Evolutionary conservation across 768 basidiomycete genomes (phyloP).

Genomic region (Boletus tylopilopsis): DNA sequence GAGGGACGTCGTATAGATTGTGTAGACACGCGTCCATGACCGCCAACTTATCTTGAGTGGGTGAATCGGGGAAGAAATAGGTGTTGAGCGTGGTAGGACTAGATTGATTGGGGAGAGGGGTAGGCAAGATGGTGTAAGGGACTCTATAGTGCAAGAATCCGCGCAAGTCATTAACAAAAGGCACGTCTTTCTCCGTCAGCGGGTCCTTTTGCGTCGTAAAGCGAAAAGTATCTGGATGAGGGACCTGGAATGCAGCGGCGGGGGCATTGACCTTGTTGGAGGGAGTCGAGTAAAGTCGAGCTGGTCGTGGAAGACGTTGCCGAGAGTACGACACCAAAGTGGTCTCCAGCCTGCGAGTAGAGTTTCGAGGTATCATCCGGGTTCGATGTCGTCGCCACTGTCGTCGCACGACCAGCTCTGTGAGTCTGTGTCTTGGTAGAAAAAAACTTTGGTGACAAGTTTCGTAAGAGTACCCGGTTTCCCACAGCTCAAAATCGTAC

Average conservation of each 20-base stretch:
- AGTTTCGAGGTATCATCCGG: constrained; percentile 29
- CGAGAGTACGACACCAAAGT: constrained; percentile 58
- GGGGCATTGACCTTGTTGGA: constrained; percentile 54
- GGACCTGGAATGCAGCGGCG: constrained; percentile 42
- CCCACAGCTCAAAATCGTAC: too few species aligned
- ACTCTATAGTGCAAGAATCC: constrained; percentile 46
- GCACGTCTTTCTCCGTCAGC: constrained; percentile 10
- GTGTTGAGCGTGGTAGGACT: constrained; percentile 37
- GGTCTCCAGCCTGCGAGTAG: constrained; percentile 30
- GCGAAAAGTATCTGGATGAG: constrained; percentile 38
- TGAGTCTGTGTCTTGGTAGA: too few species aligned
- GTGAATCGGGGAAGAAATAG: constrained; percentile 60
- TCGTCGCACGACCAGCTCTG: constrained; percentile 11
- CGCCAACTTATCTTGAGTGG: constrained; percentile 64
- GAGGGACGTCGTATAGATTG: constrained; percentile 68
- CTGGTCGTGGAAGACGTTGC: constrained; percentile 64
- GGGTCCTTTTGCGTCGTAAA: constrained; percentile 27
- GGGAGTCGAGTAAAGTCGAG: constrained; percentile 67
- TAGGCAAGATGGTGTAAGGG: constrained; percentile 58
- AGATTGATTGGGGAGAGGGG: constrained; percentile 56
- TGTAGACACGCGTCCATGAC: constrained; percentile 84
- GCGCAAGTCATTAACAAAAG: constrained; percentile 39
- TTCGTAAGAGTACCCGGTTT: too few species aligned
- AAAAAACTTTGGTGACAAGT: constrained; percentile 5
- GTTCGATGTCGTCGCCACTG: constrained; percentile 8